phyloP scores from a whole-genome alignment of 2,329 filamentous ascomycete genomes.

The Coleophoma cylindrospora region DNA sequence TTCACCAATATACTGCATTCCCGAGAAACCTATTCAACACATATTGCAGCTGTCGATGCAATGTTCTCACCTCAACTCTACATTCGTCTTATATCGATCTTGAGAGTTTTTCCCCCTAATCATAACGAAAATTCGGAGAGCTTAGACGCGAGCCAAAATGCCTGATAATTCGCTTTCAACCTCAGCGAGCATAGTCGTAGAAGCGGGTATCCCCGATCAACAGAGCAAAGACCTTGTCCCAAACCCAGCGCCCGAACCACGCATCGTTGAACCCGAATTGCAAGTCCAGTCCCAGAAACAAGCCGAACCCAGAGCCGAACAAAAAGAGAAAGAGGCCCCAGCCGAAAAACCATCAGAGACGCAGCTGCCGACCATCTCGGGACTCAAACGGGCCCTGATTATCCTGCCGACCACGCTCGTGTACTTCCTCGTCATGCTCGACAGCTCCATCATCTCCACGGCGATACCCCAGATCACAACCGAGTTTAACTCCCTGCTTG shows the following conservation, averaged over 20 bases:
- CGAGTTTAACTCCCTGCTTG: conserved; percentile 42
- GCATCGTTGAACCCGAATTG: too few species aligned
- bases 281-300: background rate
- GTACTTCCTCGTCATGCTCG: conserved; percentile 43
- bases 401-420: conserved; percentile 33
- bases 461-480: conserved; percentile 44
- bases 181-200: background rate
- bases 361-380: conserved; percentile 6
- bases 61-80: too few species aligned
- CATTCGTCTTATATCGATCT: too few species aligned
- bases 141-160: too few species aligned
- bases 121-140: too few species aligned
- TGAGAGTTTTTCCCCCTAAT: too few species aligned
- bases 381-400: conserved; percentile 14
- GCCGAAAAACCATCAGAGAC: background rate
- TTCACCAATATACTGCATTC: too few species aligned
- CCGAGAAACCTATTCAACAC: too few species aligned
- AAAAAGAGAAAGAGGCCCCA: background rate
- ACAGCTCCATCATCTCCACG: conserved; percentile 49
- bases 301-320: background rate
- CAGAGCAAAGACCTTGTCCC: background rate
- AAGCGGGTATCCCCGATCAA: too few species aligned
- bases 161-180: too few species aligned
- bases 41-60: too few species aligned
- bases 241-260: too few species aligned